Conservation (phyloP, 768 basidiomycete species). For the Kondoa malvinella region DNA sequence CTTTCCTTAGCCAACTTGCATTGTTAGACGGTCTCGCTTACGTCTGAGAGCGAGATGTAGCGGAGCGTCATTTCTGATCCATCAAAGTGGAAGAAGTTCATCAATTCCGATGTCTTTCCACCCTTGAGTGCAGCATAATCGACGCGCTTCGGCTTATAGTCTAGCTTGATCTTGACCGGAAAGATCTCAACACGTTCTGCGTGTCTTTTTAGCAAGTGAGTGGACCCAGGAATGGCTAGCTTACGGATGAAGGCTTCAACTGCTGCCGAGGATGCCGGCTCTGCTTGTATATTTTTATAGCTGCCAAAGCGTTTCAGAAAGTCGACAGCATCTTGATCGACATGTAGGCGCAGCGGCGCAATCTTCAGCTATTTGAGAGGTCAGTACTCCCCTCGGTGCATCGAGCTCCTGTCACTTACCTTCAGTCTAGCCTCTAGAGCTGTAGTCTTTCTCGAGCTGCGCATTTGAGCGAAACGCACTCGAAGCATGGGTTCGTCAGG, state of each 20-base stretch:
- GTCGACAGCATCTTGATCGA: slow-evolving; percentile 96
- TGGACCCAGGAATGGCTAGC: background rate
- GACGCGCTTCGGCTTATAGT: slow-evolving; percentile 94
- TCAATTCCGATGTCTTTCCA: slow-evolving; percentile 83
- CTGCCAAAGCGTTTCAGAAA: slow-evolving; percentile 93
- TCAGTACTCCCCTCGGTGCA: slow-evolving; percentile 28
- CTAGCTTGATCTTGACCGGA: slow-evolving; percentile 83
- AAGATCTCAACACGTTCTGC: slow-evolving; percentile 79
- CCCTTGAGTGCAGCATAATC: slow-evolving; percentile 79
- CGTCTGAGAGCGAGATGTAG: slow-evolving; percentile 78
- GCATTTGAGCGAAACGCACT: slow-evolving; percentile 56
- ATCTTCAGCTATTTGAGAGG: slow-evolving; percentile 53
- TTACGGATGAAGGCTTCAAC: background rate
- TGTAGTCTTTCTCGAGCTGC: slow-evolving; percentile 44
- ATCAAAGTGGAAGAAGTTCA: slow-evolving; percentile 99
- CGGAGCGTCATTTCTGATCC: slow-evolving; percentile 94
- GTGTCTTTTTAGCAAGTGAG: background rate
- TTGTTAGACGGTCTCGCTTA: slow-evolving; percentile 35
- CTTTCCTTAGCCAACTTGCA: slow-evolving; percentile 44
- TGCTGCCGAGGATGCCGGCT: slow-evolving; percentile 30
- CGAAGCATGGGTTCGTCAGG: slow-evolving; percentile 88
- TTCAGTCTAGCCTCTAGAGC: no score
- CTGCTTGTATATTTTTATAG: slow-evolving; percentile 44
- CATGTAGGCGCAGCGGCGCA: slow-evolving; percentile 72
- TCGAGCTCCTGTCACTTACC: slow-evolving; percentile 59